Evolutionary conservation across 768 basidiomycete genomes (phyloP).

Genomic region (Panus rudis): DNA sequence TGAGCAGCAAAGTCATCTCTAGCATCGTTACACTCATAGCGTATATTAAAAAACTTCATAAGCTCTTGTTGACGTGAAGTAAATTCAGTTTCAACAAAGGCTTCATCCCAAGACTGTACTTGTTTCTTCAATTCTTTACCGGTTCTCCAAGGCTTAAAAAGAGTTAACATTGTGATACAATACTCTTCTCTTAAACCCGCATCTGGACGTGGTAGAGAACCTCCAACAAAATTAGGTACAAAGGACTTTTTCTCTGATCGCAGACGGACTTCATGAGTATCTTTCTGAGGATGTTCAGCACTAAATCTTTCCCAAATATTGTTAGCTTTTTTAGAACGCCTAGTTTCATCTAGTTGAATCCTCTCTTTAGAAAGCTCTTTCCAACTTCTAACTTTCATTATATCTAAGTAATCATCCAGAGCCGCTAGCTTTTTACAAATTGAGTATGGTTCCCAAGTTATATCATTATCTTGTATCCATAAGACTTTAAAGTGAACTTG

Average conservation of each 20-base stretch:
- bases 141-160: neutral
- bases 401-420: neutral
- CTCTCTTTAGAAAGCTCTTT: neutral
- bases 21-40: constrained; percentile 31
- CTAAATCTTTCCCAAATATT: neutral
- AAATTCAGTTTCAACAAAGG: neutral
- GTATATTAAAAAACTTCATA: constrained; percentile 20
- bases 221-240: neutral
- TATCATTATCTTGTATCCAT: neutral
- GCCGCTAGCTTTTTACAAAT: neutral
- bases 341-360: neutral
- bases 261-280: neutral
- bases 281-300: neutral
- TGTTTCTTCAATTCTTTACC: neutral
- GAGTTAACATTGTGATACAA: neutral
- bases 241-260: neutral
- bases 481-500: neutral
- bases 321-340: neutral
- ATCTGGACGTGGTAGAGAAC: neutral
- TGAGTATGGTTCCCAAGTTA: neutral
- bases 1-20: constrained; percentile 26
- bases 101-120: neutral
- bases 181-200: neutral
- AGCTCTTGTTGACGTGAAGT: constrained; percentile 11
- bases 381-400: neutral